Base-by-base conservation (phyloP, 2,329 filamentous ascomycete genomes). In the Fusarium hostae region DNA sequence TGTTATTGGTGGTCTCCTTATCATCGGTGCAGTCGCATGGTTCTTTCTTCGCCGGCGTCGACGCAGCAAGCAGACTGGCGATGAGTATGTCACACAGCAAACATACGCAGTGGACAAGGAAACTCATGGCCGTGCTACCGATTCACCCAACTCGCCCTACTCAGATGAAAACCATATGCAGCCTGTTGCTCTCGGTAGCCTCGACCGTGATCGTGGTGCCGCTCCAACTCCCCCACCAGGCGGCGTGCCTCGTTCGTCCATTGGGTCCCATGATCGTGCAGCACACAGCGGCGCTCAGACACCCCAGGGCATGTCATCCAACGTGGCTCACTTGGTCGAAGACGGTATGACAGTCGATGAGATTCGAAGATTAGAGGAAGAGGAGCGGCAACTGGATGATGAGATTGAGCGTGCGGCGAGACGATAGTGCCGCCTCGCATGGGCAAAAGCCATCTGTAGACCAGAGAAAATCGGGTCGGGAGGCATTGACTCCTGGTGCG, bases 341-440 rank as follows among this genome's bases (percentile, higher is more conserved):
- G 87, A 89, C n/a, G 86, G 86, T 54, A 90, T 90, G 87, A 89
- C 87, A 51, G 81, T 82, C 12, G 87, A 86, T 0, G 86, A 90
- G 75, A 87, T 89, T 51, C 81, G 84, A 56, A 78, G 85, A 69
- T 71, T 90, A 44, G 87, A 88, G 73, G 87, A 89, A 68, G 88
- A 90, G 75, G 88, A 90, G 78, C 78, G 85, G 66, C 83, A 86
- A 66, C 80, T 90, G 39, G 88, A 90, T 60, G 85, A 82, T 18
- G 88, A 86, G 34, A 89, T 90, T 74, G 85, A 86, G 77, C 82
- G 83, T 58, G 83, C 82, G 6, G 82, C 72, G 43, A 76, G 74
- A 59, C 70, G 77, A 43, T 76, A 76, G 70, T 69, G 41, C 56
- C 26, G 39, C 52, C 51, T 68, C 57, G 45, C 39, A 68, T 58